phyloP scores from a whole-genome alignment of 768 basidiomycete genomes.

The Trametes cinnabarina region DNA sequence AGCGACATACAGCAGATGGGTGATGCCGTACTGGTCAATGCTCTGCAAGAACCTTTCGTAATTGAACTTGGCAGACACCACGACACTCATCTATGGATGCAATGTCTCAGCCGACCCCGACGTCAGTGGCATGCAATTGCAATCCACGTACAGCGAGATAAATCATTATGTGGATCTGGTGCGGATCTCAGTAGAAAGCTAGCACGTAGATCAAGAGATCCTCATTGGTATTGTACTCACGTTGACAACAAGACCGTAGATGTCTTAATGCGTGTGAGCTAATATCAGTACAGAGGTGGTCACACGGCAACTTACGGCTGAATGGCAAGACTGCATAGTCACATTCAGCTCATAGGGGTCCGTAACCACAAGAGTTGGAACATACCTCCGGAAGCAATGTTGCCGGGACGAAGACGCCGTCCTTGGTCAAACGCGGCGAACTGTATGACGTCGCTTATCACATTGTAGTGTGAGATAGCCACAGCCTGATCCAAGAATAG shows the following conservation, averaged over 20 bases:
- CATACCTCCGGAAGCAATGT: conserved; percentile 56
- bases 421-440: conserved; percentile 27
- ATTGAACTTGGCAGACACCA: conserved; percentile 35
- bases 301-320: conserved; percentile 23
- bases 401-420: conserved; percentile 49
- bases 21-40: conserved; percentile 32
- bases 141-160: conserved; percentile 24
- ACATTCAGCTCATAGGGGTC: too few relatives aligned
- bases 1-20: conserved; percentile 31
- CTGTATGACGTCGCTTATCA: conserved; percentile 51
- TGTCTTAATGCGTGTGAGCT: conserved; percentile 40
- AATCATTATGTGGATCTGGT: conserved; percentile 29
- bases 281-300: too few relatives aligned
- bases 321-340: conserved; percentile 33
- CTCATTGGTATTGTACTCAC: conserved; percentile 19
- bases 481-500: conserved; percentile 52
- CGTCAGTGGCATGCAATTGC: background rate
- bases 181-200: conserved; percentile 37
- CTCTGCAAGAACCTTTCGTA: conserved; percentile 33
- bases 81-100: conserved; percentile 28
- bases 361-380: background rate
- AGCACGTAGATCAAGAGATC: background rate
- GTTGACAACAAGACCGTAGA: conserved; percentile 34
- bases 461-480: conserved; percentile 61
- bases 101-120: background rate